Base-by-base conservation (phyloP, 306 rosid species). In the Ormosia semicastrata region DNA sequence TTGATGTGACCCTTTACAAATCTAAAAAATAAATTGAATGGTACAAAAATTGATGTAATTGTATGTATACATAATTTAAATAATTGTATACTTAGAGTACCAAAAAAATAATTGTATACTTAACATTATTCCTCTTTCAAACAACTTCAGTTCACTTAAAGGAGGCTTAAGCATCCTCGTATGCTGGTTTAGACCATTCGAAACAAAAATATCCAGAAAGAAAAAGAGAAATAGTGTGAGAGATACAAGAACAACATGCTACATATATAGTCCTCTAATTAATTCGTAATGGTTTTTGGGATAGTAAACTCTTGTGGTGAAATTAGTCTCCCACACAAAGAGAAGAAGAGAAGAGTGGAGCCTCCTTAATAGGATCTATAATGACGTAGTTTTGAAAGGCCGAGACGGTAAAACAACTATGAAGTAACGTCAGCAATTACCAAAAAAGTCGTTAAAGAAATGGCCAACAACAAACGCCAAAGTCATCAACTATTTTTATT, bases 401-500 rank as follows among this genome's bases (percentile, higher is more conserved):
- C 18, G 52, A 84, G 33, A 71, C 30, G 43, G 63, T 54, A 58
- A 73, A 39, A 46, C 39, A 81, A 74, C 69, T 2, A 67, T 59
- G 39, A 53, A 52, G 52, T 41, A 46, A 76, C 66, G 71, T 84
- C 83, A 68, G 17, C 83, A 71, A 78, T 72, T 11, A 58, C 62
- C 40, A 8, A 66, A 59, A 62, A 78, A 66, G 82, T 71, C 53
- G 73, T 54, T 79, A 75, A 82, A 49, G 60, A 85, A 78, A 41
- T 74, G 70, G 59, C 52, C 40, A 75, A 57, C 78, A 66, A 87
- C 47, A 74, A 65, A 69, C 57, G 30, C 77, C 84, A 74, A 85
- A 88, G 88, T 83, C 87, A 32, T 71, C 73, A 29, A 40, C 75
- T 32, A 50, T 44, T 76, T 83, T 71, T 60, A 13, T 68, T 74